Evolutionary conservation across 345 rosid species (phyloP), one percentile per base, ranked within the genome.

Genomic region (Sapria himalayana): DNA sequence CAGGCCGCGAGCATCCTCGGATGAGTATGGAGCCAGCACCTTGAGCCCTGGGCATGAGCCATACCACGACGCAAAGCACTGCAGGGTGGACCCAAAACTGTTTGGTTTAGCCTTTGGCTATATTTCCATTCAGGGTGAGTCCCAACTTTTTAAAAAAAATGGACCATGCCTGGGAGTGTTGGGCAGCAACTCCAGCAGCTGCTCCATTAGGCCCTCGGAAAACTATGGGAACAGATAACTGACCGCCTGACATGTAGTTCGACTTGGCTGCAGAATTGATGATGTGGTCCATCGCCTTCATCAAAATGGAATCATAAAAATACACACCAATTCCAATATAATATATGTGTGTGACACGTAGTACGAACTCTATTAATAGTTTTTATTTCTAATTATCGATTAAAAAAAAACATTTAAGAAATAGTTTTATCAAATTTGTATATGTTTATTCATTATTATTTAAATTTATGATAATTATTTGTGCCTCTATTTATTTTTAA

Each of bases 121-220:
- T 15, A 34, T 15, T 36, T 15, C 4, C 7, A 15, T 23, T 9
- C 8, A 25, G 37, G 19, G 11, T 17, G 19, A 22, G 18, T 4
- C 15, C 29, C 33, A 34, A 23, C 17, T 25, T 25, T 38, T 12
- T 15, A 33, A 11, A 39, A 15, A 19, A 16, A 22, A 42, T 31
- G 15, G 37, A 49, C 29, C 58, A 51, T 67, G 71, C 93, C 8
- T 86, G 97, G 51, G 97, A 86, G 59, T 86, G 97, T 49, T 86
- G 97, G 42, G 94, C 98, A 45, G 79, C 98, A 36, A 89, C 95
- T 65, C 95, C 98, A 42, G 95, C 93, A 49, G 98, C 94, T 25
- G 89, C 89, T 55, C 97, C 97, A 67, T 86, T 86, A 37, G 97
- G 92, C 50, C 94, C 94, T 59, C 94, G 73, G 52, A 81, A 81